These are phyloP conservation scores for Monascus ruber DNA, from an alignment of 2,329 filamentous ascomycete genomes.

Conservation along the genomic window DNA sequence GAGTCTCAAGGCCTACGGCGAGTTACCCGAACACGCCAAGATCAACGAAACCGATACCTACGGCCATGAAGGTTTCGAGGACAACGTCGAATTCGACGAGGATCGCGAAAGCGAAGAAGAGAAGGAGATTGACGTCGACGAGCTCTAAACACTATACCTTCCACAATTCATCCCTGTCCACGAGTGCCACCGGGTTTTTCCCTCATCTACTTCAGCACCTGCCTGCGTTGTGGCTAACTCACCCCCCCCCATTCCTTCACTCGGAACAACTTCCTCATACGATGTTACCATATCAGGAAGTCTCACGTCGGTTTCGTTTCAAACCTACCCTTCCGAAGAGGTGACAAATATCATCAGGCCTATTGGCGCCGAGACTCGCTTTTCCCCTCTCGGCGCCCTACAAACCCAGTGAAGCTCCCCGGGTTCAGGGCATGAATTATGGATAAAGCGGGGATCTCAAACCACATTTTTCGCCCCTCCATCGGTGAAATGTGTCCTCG, in stretches of 20 bases:
- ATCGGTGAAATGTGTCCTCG: slow-evolving; percentile 2
- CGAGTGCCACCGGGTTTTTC: slow-evolving; percentile 13
- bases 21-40: slow-evolving; percentile 94
- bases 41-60: slow-evolving; percentile 98
- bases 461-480: too few relatives aligned
- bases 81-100: slow-evolving; percentile 98
- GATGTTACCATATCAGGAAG: not conserved
- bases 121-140: slow-evolving; percentile 88
- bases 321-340: slow-evolving; percentile 3
- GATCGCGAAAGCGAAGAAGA: slow-evolving; percentile 59
- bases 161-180: too few relatives aligned
- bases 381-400: slow-evolving; percentile 6
- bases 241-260: not conserved
- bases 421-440: slow-evolving; percentile 19
- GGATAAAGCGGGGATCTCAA: slow-evolving; percentile 6
- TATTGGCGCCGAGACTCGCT: slow-evolving; percentile 2
- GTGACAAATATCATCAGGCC: slow-evolving; percentile 5
- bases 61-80: slow-evolving; percentile 82
- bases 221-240: slow-evolving; percentile 3
- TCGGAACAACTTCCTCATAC: not conserved
- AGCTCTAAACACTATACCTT: slow-evolving; percentile 53
- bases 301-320: slow-evolving; percentile 4
- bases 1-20: slow-evolving; percentile 90
- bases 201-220: slow-evolving; percentile 6
- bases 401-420: slow-evolving; percentile 7